phyloP scores from a whole-genome alignment of 2,329 filamentous ascomycete species.

The Diaporthe ampelina region DNA sequence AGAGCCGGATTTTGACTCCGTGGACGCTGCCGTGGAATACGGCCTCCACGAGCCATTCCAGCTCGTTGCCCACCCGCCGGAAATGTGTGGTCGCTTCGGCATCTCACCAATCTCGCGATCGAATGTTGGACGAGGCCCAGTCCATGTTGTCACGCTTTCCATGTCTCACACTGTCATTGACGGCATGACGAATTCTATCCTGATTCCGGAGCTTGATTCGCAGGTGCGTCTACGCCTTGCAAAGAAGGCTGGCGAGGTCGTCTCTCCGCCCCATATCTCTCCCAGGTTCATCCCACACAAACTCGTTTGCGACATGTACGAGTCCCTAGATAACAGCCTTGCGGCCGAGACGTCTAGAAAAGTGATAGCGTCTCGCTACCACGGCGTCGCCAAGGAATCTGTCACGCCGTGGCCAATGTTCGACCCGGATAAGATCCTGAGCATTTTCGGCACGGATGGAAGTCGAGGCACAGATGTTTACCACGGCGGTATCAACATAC shows the following conservation, averaged over 20 bases:
- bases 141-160: not conserved
- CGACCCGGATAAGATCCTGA: not conserved
- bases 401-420: not conserved
- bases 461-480: not conserved
- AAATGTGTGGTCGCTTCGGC: not conserved
- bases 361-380: not conserved
- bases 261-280: not conserved
- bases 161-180: not conserved
- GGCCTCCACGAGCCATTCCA: not conserved
- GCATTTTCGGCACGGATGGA: not conserved
- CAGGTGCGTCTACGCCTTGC: not conserved
- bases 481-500: not conserved
- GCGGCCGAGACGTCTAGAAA: not conserved
- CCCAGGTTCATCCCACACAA: conserved; percentile 3
- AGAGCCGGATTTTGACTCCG: not conserved
- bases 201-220: not conserved
- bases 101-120: not conserved
- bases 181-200: conserved; percentile 1
- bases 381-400: not conserved
- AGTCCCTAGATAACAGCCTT: not conserved
- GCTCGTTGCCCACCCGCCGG: not conserved
- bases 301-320: not conserved
- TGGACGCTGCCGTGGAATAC: not conserved
- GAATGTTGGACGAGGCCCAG: not conserved
- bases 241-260: not conserved